Evolutionary conservation across 116 monocot genomes (phyloP), one percentile per base, ranked within the genome.

Genomic region (Dioscorea cayenensis): DNA sequence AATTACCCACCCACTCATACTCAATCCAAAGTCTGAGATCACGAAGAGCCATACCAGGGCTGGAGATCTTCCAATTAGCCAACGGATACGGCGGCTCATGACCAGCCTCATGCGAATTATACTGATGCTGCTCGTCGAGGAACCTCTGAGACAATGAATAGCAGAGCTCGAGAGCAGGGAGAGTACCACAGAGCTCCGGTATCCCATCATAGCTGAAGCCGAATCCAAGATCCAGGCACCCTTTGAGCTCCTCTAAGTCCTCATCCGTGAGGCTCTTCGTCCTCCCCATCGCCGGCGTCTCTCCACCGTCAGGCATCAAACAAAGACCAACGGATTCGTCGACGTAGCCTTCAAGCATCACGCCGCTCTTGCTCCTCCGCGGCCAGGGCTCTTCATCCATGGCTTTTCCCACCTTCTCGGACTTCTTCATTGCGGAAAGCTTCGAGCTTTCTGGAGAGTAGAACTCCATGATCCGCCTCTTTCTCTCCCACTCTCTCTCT

Each of bases 21-120:
- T 59, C 10, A 19, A 17, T 16, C 59, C 59, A 17, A 59, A 23
- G 43, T 43, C 43, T 43, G 11, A 43, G 43, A 43, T 43, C 12
- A 43, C 43, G 7, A 58, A 27, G 43, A 17, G 22, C 25, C 73
- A 71, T 28, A 87, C 87, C 87, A 60, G 87, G 87, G 60, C 73
- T 78, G 32, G 87, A 87, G 65, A 87, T 81, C 81, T 70, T 87
- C 87, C 87, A 87, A 70, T 84, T 86, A 7, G 90, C 79, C 18
- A 86, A 55, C 27, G 63, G 70, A 22, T 19, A 61, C 22, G 21
- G 70, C 51, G 27, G 74, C 29, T 5, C 66, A 21, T 14, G 50
- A 58, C 4, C 36, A 28, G 63, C 51, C 16, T 71, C 49, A 9
- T 65, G 35, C 6, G 36, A 69, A 51, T 51, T 38, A 1, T 48